phyloP scores from a whole-genome alignment of 2,329 filamentous ascomycete genomes.

The Talaromyces pinophilus region DNA sequence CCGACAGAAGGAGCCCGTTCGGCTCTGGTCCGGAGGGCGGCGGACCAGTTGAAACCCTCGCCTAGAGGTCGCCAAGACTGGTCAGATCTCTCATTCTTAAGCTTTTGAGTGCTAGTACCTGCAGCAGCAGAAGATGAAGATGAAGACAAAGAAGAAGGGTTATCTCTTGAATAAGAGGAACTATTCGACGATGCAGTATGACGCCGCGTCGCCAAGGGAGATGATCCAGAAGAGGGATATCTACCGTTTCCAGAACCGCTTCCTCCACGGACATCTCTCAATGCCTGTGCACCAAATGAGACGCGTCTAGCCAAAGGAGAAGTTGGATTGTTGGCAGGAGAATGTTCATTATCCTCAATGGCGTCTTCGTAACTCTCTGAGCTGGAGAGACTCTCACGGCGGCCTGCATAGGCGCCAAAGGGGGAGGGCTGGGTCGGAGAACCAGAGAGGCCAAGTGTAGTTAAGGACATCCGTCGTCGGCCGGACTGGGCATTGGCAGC shows the following conservation, averaged over 20 bases:
- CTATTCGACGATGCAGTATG: slow-evolving; percentile 32
- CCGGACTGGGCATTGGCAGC: slow-evolving; percentile 51
- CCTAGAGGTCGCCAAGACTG: slow-evolving; percentile 59
- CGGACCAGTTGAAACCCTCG: slow-evolving; percentile 96
- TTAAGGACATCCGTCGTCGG: slow-evolving; percentile 71
- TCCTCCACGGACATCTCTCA: slow-evolving; percentile 67
- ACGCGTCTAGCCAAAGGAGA: slow-evolving; percentile 75
- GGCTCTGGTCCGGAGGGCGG: slow-evolving; percentile 88
- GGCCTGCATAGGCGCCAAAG: slow-evolving; percentile 54
- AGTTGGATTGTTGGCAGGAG: slow-evolving; percentile 59
- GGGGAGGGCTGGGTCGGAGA: slow-evolving; percentile 61
- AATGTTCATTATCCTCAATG: slow-evolving; percentile 68
- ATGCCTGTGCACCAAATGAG: slow-evolving; percentile 83
- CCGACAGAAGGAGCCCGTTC: slow-evolving; percentile 66
- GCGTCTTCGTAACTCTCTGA: slow-evolving; percentile 48
- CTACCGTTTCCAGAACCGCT: slow-evolving; percentile 63
- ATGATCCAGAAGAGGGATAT: slow-evolving; percentile 49
- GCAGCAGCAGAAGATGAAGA: slow-evolving; percentile 44
- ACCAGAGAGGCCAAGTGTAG: slow-evolving; percentile 72
- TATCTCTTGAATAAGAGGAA: slow-evolving; percentile 25
- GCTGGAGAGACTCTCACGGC: slow-evolving; percentile 70
- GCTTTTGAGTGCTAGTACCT: slow-evolving; percentile 40
- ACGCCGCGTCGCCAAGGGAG: slow-evolving; percentile 29
- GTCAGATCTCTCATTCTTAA: slow-evolving; percentile 46
- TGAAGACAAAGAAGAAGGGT: slow-evolving; percentile 36